Base-by-base conservation (phyloP, 345 rosid genomes). In the Euphorbia lathyris region DNA sequence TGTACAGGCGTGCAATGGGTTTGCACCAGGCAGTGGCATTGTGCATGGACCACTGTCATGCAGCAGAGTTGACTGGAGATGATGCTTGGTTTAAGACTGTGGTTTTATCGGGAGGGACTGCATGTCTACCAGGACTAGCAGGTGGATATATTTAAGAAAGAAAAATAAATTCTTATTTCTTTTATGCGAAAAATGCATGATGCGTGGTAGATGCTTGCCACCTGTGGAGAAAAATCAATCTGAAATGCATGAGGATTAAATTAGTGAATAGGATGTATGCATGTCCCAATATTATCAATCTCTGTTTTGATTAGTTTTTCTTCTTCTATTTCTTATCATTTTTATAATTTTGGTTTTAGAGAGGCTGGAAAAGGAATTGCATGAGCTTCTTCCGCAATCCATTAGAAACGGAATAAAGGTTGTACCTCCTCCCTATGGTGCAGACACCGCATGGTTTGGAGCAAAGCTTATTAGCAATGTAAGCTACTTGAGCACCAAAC, bases 1-100 rank as follows among this genome's bases (percentile, higher is more conserved):
- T 67, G 62, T 36, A 19, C 83, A 91, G 98, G 82, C 82, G 68
- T 27, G 80, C 91, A 14, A 93, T 93, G 98, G 85, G 95, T 71
- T 84, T 94, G 83, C 90, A 85, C 55, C 95, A 94, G 77, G 98
- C 95, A 14, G 86, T 94, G 55, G 84, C 92, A 58, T 97, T 88
- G 32, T 91, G 98, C 81, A 94, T 94, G 88, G 96, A 94, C 67
- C 97, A 94, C 78, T 91, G 97, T 73, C 84, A 87, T 72, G 79
- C 79, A 53, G 90, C 95, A 0, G 90, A 85, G 69, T 81, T 94
- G 56, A 53, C 82, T 60, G 81, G 79, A 45, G 93, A 91, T 42
- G 86, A 83, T 80, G 63, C 86, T 79, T 91, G 98, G 98, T 94
- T 83, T 86, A 94, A 91, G 84, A 91, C 96, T 26, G 84, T 94